A percentile compares a stretch with the other conserved stretches of the same genome.
phyloP scores from a whole-genome alignment of 2,329 filamentous ascomycete genomes.

The Phyllachora maydis region DNA sequence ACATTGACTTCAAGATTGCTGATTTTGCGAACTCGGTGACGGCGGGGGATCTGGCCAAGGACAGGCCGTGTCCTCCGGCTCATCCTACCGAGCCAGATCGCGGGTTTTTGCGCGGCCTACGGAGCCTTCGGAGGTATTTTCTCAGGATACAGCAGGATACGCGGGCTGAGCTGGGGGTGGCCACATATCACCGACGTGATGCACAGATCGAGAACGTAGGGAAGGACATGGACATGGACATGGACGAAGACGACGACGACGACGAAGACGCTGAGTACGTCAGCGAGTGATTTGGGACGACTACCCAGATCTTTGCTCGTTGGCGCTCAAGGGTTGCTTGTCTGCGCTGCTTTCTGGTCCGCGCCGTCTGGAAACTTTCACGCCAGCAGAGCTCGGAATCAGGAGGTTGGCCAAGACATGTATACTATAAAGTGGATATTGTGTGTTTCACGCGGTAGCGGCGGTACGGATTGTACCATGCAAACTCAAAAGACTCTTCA shows the following conservation, averaged over 20 bases:
- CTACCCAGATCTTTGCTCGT: no score
- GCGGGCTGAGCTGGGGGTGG: constrained; percentile 26
- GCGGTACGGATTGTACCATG: no score
- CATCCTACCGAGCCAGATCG: constrained; percentile 66
- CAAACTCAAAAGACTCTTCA: no score
- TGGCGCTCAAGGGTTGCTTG: no score
- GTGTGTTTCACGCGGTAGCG: no score
- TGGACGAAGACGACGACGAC: constrained; percentile 10
- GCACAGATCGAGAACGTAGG: constrained; percentile 1
- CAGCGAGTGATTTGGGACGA: no score
- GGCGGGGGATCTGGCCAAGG: constrained; percentile 42
- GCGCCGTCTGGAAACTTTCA: no score
- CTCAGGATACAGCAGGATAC: constrained; percentile 70
- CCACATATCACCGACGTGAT: constrained; percentile 4
- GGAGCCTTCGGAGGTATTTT: constrained; percentile 66
- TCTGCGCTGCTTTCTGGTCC: no score
- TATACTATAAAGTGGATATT: no score
- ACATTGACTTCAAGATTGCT: constrained; percentile 89
- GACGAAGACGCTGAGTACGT: no score
- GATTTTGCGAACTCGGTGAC: constrained; percentile 98
- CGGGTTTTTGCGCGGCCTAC: constrained; percentile 73
- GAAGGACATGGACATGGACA: constrained; percentile 2
- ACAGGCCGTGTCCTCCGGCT: constrained; percentile 55
- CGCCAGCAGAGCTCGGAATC: no score
- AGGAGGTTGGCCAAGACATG: no score